Evolutionary conservation across 352 stramenopile species (phyloP), one percentile per base, ranked within the genome.

Genomic region (Elongisporangium undulatum): DNA sequence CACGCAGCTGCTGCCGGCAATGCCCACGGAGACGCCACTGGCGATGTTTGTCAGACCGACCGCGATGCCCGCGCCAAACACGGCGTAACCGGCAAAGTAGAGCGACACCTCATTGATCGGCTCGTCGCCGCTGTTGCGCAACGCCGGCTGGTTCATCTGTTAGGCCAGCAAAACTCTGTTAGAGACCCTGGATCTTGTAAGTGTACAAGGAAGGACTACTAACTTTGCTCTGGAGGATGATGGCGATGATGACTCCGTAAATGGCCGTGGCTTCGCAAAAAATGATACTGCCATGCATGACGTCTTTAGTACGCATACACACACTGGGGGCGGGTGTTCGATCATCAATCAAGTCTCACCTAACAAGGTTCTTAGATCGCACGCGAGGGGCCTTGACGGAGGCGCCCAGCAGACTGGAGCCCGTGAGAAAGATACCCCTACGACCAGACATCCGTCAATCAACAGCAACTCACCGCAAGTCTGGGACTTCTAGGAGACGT

Each of bases 261-360:
- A 99, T 99, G 56, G 98, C 98, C 21, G 96, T 99, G 12, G 97
- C 97, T 82, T 99, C 98, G 74, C 98, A 99, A 78, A 99, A 99
- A 92, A 99, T 99, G 60, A 99, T 98, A 78, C 95, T 96, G 59
- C 29, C 53, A 26, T 26, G 49, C 19, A 57, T 6, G 5, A 24
- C 17, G 17, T 12, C 19, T 1, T 15, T 17, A 22, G 57, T 22
- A 23, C 29, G 4, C 5, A 4, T 20, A 53, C 9, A 34, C 4
- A 51, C 23, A 26, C 2, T 19, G 6, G 22, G 9, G 15, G 41
- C 22, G 24, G n/a, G 12, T 2, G 16, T 16, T 15, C 8, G 49
- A 52, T 54, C 12, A 7, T 38, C 26, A 4, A 38, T 38, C 5
- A 38, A 45, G 12, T 4, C 34, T 45, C 51, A 85, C 69, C 70